Conservation (phyloP, 129 eudicot species). For the Centella asiatica region DNA sequence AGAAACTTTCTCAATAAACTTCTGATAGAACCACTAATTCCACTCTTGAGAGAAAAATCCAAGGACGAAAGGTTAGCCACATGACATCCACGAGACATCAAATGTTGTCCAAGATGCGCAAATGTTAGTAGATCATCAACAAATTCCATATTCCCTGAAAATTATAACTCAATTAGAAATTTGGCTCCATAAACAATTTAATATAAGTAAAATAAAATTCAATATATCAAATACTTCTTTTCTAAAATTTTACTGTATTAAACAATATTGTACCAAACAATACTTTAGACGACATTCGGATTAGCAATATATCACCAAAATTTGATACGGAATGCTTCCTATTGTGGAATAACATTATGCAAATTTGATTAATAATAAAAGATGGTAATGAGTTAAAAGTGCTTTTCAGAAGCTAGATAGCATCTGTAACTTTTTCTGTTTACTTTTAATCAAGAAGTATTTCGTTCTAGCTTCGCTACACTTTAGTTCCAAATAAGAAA, state of each 20-base stretch:
- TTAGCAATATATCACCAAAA: not conserved
- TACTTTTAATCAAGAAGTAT: no score
- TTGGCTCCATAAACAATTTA: not conserved
- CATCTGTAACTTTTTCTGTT: no score
- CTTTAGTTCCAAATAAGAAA: no score
- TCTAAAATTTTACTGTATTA: no score
- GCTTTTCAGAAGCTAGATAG: not conserved
- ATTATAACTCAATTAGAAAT: slow-evolving; percentile 1
- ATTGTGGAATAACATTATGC: no score
- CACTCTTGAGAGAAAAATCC: slow-evolving; percentile 71
- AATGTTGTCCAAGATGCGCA: slow-evolving; percentile 61
- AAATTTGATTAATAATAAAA: no score
- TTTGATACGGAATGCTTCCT: not conserved
- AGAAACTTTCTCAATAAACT: slow-evolving; percentile 59
- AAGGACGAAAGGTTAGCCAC: slow-evolving; percentile 81
- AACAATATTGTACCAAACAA: no score
- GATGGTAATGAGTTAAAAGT: not conserved
- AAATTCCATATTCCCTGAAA: slow-evolving; percentile 74
- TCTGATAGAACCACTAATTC: slow-evolving; percentile 75
- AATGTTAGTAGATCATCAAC: slow-evolving; percentile 85
- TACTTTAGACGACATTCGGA: no score
- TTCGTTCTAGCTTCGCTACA: no score
- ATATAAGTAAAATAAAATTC: not conserved
- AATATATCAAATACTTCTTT: no score
- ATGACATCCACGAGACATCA: slow-evolving; percentile 57